Evolutionary conservation across 2,329 filamentous ascomycete species (phyloP), one percentile per base, ranked within the genome.

Genomic region (Stenocarpella maydis): DNA sequence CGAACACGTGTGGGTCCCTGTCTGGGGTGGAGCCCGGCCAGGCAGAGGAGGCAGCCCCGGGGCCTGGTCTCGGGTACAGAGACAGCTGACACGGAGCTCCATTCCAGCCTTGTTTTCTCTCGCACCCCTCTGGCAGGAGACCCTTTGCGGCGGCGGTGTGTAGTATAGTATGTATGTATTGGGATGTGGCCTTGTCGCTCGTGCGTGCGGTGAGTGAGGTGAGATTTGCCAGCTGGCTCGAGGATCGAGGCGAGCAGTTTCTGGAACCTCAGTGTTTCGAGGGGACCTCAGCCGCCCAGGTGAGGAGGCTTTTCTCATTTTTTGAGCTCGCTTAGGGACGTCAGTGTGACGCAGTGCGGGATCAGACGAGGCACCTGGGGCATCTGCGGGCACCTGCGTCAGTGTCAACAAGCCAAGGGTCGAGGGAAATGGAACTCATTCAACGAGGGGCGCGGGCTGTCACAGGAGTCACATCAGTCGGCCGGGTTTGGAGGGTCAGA

Each of bases 81-180:
- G 58, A 61, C 58, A 61, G 58, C 58, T 61, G 58, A 61, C 58
- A 47, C 47, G 58, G 58, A 61, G 58, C 58, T 61, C 58, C 58
- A 47, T 61, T 21, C 26, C 58, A 47, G 41, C 39, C 10, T 24
- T 34, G 34, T 17, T 26, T 19, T 5, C 15, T 21, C 19, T 28
- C 21, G 14, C n/a, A n/a, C n/a, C 2, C n/a, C 31, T 37, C 41
- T 61, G 58, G 43, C 41, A 34, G 58, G 41, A 61, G 58, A 47
- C 41, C 58, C 26, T 61, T 61, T 34, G 34, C 41, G 41, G 41
- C 21, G 58, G 58, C 58, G 58, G 58, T 61, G 26, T 21, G 41
- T 41, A 31, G 31, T 6, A 45, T 43, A 4, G 34, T n/a, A n/a
- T n/a, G n/a, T n/a, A n/a, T n/a, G n/a, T n/a, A n/a, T n/a, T n/a